phyloP scores from a whole-genome alignment of 2,329 filamentous ascomycete species.

The Emericellopsis cladophorae region DNA sequence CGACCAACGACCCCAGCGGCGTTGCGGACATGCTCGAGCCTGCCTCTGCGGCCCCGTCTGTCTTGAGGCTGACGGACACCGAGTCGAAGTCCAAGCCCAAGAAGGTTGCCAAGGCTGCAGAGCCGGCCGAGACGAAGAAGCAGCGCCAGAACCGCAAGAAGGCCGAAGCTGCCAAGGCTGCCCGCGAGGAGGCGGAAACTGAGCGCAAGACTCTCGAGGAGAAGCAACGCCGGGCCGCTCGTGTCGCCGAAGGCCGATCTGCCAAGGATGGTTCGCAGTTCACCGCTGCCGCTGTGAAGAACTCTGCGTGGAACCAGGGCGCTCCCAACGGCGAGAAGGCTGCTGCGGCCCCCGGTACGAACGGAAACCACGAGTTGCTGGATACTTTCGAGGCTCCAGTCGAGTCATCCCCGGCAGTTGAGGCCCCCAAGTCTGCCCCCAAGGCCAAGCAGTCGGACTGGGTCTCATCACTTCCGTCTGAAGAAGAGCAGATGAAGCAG shows the following conservation, averaged over 20 bases:
- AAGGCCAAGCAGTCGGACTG: conserved; percentile 17
- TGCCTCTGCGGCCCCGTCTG: conserved; percentile 51
- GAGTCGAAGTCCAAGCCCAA: conserved; percentile 46
- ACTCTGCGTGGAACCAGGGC: conserved; percentile 29
- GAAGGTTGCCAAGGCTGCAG: conserved; percentile 49
- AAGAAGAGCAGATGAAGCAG: conserved; percentile 50
- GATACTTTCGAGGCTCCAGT: conserved; percentile 41
- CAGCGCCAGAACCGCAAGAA: conserved; percentile 88
- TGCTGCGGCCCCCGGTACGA: conserved; percentile 12
- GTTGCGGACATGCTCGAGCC: conserved; percentile 89
- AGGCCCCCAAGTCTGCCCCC: conserved; percentile 17
- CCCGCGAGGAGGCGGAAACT: conserved; percentile 66
- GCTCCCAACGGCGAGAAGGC: conserved; percentile 17
- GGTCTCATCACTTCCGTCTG: conserved; percentile 40
- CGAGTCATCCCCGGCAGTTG: conserved; percentile 15
- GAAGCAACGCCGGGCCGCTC: conserved; percentile 70
- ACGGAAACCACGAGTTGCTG: conserved; percentile 32
- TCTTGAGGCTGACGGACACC: conserved; percentile 65
- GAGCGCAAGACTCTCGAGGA: conserved; percentile 66
- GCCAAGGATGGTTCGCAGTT: conserved; percentile 67
- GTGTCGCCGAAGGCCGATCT: conserved; percentile 69
- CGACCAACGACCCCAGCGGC: conserved; percentile 22
- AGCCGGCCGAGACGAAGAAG: conserved; percentile 79
- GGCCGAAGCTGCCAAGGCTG: conserved; percentile 64
- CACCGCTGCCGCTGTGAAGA: conserved; percentile 21